Conservation (phyloP, 164 flowering plant species). For the Houttuynia cordata region DNA sequence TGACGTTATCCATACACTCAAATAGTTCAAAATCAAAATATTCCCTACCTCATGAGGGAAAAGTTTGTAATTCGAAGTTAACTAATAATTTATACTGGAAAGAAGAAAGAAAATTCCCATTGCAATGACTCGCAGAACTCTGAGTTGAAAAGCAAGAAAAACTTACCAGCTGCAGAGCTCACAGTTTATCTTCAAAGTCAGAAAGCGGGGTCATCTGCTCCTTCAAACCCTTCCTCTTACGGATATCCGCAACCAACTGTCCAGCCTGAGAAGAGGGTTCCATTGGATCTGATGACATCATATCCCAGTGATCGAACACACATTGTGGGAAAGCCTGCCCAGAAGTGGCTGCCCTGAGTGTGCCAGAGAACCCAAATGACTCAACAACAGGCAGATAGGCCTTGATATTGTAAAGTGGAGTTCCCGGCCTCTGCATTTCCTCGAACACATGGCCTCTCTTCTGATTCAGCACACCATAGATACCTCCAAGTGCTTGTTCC, state of each 20-base stretch:
- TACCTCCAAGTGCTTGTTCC: constrained; percentile 48
- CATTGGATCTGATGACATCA: constrained; percentile 44
- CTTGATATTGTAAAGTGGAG: constrained; percentile 49
- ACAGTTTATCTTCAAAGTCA: constrained; percentile 46
- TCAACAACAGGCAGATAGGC: constrained; percentile 46
- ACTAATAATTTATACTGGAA: too few species aligned
- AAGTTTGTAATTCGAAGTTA: too few species aligned
- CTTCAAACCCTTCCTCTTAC: constrained; percentile 51
- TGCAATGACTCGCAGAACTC: too few species aligned
- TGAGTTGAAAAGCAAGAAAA: neutral
- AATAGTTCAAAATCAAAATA: too few species aligned
- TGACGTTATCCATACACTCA: too few species aligned
- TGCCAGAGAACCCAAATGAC: constrained; percentile 39
- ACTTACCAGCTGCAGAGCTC: constrained; percentile 5
- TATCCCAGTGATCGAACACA: constrained; percentile 58
- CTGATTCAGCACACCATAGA: constrained; percentile 42
- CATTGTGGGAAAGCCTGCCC: constrained; percentile 57
- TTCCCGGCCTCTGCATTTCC: constrained; percentile 55
- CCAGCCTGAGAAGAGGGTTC: constrained; percentile 34
- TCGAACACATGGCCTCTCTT: constrained; percentile 54
- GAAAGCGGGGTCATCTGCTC: constrained; percentile 46
- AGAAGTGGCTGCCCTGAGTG: constrained; percentile 40
- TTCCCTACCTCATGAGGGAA: too few species aligned
- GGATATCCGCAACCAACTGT: constrained; percentile 23
- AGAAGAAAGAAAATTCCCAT: too few species aligned